A percentile compares a stretch with the other conserved stretches of the same genome.
Conservation (phyloP, 2,329 filamentous ascomycete species). For the Trichoderma sp. region DNA sequence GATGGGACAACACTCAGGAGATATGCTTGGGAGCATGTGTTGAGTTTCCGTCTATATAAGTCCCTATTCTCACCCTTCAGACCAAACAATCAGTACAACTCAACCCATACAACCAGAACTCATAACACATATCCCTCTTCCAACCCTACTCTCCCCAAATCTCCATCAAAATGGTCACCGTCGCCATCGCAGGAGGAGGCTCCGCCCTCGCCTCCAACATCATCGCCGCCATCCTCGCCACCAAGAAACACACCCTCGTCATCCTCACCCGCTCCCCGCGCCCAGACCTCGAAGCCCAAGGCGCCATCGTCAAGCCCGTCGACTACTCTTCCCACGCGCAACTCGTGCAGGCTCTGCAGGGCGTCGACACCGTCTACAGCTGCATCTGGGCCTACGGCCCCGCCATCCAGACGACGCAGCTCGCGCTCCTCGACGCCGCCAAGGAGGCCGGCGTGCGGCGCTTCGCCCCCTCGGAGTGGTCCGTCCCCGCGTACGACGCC, state of each 20-base stretch:
- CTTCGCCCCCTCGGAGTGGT: slow-evolving; percentile 13
- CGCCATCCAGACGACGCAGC: background rate
- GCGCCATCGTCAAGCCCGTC: slow-evolving; percentile 6
- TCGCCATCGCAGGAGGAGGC: slow-evolving; percentile 20
- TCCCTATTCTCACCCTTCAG: too few relatives aligned
- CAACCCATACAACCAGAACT: background rate
- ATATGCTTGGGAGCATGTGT: too few relatives aligned
- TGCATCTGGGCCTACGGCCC: slow-evolving; percentile 20
- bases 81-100: too few relatives aligned
- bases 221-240: slow-evolving; percentile 21
- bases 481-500: slow-evolving; percentile 12
- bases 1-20: too few relatives aligned
- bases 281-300: slow-evolving; percentile 10
- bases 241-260: slow-evolving; percentile 21
- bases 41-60: too few relatives aligned
- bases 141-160: too few relatives aligned
- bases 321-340: slow-evolving; percentile 17
- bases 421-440: slow-evolving; percentile 20
- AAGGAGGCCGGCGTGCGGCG: slow-evolving; percentile 22
- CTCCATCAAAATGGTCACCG: slow-evolving; percentile 23
- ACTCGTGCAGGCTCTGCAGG: slow-evolving; percentile 14
- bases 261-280: slow-evolving; percentile 19
- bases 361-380: slow-evolving; percentile 24
- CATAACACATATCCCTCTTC: too few relatives aligned
- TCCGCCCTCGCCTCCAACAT: slow-evolving; percentile 25